Evolutionary conservation across 306 rosid species (phyloP), one percentile per base, ranked within the genome.

Genomic region (Cucumis cinereus): DNA sequence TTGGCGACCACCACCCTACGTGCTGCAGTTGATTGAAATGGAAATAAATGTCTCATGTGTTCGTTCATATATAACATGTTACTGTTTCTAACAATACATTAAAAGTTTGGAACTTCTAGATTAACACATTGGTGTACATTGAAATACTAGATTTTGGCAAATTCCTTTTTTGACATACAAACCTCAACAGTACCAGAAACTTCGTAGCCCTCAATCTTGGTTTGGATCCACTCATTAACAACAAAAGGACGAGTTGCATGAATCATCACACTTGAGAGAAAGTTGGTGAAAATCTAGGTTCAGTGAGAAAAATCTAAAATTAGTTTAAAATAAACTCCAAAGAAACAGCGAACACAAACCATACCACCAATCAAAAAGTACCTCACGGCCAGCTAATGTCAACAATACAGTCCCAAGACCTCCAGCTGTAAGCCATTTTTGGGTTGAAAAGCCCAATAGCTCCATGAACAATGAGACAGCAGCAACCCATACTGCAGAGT

Each of bases 1-100:
- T 94, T 13, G 98, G 97, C 28, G 98, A 94, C 97, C 98, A 94
- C 98, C 98, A 94, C 57, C 98, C 98, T 78, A 94, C 97, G 77
- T 94, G 97, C 98, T 94, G 82, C 79, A 83, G 77, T 72, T 23
- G 35, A 88, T 38, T 77, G 83, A 66, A 79, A 43, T 23, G 38
- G 74, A 77, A 49, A 20, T 72, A 33, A 26, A 41, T 20, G 68
- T 5, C 40, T 36, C 7, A 6, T 36, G 40, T 36, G 8, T 36
- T 36, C 8, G 40, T 36, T 36, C 8, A 36, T 36, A 36, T 36
- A 36, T 8, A 7, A 36, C 8, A 36, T 36, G 40, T 36, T 36
- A 36, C 23, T 57, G 66, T 53, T 36, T 73, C 28, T 17, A 38
- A 52, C 43, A 6, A 59, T 26, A 41, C 17, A 20, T 20, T 67